phyloP scores from a whole-genome alignment of 306 rosid species.

The Alnus rubra region DNA sequence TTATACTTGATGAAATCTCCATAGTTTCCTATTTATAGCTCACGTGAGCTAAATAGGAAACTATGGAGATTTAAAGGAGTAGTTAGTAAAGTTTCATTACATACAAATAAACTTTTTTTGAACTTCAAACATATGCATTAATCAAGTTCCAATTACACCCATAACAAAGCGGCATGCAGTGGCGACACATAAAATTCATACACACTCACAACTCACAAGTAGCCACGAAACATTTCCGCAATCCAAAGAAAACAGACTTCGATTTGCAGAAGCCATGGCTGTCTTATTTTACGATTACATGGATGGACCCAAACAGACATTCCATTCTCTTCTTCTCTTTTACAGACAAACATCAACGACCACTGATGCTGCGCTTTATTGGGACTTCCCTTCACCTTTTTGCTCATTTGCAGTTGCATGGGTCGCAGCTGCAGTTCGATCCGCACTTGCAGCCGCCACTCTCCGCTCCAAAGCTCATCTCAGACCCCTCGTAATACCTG shows the following conservation, averaged over 20 bases:
- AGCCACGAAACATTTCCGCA: not conserved
- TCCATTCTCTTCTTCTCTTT: not conserved
- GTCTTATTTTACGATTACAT: not conserved
- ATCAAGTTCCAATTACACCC: not conserved
- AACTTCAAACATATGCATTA: not conserved
- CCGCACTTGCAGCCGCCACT: slow-evolving; percentile 34
- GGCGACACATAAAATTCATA: not conserved
- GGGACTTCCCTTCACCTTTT: not conserved
- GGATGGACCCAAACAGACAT: not conserved
- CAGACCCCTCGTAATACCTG: slow-evolving; percentile 24
- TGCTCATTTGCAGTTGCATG: slow-evolving; percentile 32
- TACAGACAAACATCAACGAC: not conserved
- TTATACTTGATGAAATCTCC: no score
- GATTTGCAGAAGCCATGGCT: not conserved
- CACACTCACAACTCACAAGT: not conserved
- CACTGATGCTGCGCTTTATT: not conserved
- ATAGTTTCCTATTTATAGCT: no score
- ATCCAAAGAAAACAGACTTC: not conserved
- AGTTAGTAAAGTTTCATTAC: no score
- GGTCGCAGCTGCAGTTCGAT: slow-evolving; percentile 30
- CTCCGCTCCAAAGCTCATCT: slow-evolving; percentile 44
- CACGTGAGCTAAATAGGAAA: no score
- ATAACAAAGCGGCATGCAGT: not conserved
- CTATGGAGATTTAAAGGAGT: no score
- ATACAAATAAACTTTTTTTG: not conserved